phyloP scores from a whole-genome alignment of 1,139 yeast species.

The Debaryomyces fabryi region DNA sequence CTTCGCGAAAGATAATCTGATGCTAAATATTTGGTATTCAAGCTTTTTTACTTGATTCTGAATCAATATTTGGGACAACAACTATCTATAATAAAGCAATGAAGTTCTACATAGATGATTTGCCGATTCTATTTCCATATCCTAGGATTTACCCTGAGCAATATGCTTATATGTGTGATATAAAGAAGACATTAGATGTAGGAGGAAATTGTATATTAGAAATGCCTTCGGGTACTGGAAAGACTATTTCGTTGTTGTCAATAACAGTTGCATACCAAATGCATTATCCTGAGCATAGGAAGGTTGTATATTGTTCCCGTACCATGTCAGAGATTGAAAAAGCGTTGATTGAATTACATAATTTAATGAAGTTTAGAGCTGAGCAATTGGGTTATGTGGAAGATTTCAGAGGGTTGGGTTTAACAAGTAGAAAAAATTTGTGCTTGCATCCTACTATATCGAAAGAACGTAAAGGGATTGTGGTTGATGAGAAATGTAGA shows the following conservation, averaged over 20 bases:
- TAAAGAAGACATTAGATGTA: conserved; percentile 88
- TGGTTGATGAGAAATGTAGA: conserved; percentile 96
- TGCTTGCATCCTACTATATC: conserved; percentile 89
- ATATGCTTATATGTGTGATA: conserved; percentile 95
- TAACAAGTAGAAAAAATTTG: conserved; percentile 90
- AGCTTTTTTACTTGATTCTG: background rate
- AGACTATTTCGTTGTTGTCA: conserved; percentile 88
- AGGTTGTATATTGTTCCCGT: conserved; percentile 96
- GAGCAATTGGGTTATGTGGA: conserved; percentile 82
- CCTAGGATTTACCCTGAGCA: conserved; percentile 98
- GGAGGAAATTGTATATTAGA: conserved; percentile 98
- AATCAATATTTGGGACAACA: background rate
- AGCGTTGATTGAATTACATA: conserved; percentile 90
- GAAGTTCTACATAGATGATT: conserved; percentile 89
- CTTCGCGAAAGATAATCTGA: background rate
- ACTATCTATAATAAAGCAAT: conserved; percentile 18
- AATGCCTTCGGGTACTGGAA: conserved; percentile 99
- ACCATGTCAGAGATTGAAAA: conserved; percentile 99
- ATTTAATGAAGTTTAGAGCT: conserved; percentile 83
- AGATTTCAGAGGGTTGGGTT: conserved; percentile 89
- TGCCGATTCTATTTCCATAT: conserved; percentile 96
- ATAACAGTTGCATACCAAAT: conserved; percentile 93
- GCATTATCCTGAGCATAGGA: conserved; percentile 93
- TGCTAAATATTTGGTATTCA: background rate
- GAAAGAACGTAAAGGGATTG: conserved; percentile 86